Percentiles rank a stretch among this genome's conserved stretches.
Evolutionary conservation across 352 stramenopile species (phyloP).

Genomic region (Pythium chondricola): DNA sequence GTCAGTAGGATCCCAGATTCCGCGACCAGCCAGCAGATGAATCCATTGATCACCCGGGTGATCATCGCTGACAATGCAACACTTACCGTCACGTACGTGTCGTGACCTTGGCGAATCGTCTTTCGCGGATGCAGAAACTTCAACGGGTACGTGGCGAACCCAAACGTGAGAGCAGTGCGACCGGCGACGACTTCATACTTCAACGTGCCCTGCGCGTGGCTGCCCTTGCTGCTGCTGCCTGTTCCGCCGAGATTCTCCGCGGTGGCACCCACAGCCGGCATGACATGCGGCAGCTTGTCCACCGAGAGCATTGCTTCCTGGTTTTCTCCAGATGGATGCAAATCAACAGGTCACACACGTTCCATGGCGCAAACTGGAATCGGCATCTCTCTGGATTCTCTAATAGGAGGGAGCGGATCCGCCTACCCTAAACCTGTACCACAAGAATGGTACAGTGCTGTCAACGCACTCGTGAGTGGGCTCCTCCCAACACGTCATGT

Average conservation of each 20-base stretch:
- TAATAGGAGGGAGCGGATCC: conserved; percentile 9
- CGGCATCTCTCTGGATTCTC: too few relatives aligned
- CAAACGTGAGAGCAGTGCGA: conserved; percentile 54
- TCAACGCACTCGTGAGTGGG: too few relatives aligned
- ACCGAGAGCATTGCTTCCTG: neutral
- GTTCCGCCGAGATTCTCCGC: conserved; percentile 3
- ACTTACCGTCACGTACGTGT: conserved; percentile 71
- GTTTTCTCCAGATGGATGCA: neutral
- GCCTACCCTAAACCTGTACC: conserved; percentile 14
- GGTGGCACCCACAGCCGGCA: neutral
- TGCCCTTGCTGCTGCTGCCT: conserved; percentile 1
- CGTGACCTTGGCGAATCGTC: conserved; percentile 49
- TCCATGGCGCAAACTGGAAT: neutral
- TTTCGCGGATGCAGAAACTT: conserved; percentile 80
- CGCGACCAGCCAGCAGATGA: too few relatives aligned
- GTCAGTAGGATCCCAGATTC: neutral
- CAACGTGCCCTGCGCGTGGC: conserved; percentile 36
- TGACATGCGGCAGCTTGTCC: neutral
- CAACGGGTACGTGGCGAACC: conserved; percentile 80
- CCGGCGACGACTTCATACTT: conserved; percentile 68
- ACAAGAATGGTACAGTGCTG: too few relatives aligned
- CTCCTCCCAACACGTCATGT: too few relatives aligned
- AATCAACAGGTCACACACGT: neutral
- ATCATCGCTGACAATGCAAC: neutral
- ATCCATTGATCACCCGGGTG: neutral